Evolutionary conservation across 2,329 filamentous ascomycete species (phyloP), one percentile per base, ranked within the genome.

Genomic region (Ophiocordyceps australis): DNA sequence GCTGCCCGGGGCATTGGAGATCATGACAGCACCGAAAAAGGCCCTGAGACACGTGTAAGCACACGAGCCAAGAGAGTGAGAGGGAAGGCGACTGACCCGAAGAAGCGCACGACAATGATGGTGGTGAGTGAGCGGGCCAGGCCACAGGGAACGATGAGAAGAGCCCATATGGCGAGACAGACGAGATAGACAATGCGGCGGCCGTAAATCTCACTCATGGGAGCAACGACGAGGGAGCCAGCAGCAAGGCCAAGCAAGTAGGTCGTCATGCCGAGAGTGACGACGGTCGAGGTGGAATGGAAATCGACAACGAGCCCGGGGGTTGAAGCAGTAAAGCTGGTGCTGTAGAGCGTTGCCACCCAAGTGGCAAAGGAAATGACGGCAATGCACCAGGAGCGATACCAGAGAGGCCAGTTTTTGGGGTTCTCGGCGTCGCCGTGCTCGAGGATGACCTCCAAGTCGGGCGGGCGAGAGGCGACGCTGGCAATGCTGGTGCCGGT

Each of bases 1-100:
- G 7, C 74, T 81, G 3, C 83, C 85, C 0, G 83, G 81, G 2
- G 76, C 70, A 42, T 91, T 92, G 9, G 73, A 70, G 15, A 93
- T 73, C 68, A 91, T 77, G 22, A 77, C 80, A 5, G 79, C 67
- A 4, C 80, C 43, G 27, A 50, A 80, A 28, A 82, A 30, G 14
- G 45, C 45, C 17, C 41, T 41, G 9, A 12, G 15, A 14, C 7
- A n/a, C 25, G 22, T 14, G 15, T 24, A 9, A 28, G 12, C 59
- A 32, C 47, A 68, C n/a, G n/a, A n/a, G n/a, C n/a, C n/a, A n/a
- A n/a, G n/a, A n/a, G n/a, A n/a, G n/a, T n/a, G n/a, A n/a, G n/a
- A n/a, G n/a, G n/a, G n/a, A n/a, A n/a, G n/a, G n/a, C n/a, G n/a
- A n/a, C n/a, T n/a, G n/a, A n/a, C 62, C 71, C 74, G 34, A 89